Evolutionary conservation across 331 rosid genomes (phyloP).

Genomic region (Rhamnella rubrinervis): DNA sequence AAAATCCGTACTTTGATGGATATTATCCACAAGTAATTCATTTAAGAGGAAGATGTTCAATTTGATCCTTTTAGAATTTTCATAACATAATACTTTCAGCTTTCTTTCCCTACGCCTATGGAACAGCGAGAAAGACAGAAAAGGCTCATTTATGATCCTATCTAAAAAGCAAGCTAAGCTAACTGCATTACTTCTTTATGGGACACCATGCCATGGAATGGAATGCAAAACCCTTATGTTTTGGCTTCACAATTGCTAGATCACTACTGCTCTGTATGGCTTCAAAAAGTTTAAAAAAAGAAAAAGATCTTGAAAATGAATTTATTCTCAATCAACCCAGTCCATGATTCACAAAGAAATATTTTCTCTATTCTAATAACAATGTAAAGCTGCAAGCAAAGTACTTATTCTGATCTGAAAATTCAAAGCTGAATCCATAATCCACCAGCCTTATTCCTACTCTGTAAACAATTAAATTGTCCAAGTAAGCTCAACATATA

Average conservation of each 20-base stretch:
- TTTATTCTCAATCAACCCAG: too few relatives aligned
- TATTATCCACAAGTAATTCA: neutral
- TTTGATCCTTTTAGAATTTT: neutral
- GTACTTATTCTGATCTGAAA: neutral
- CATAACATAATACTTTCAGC: too few relatives aligned
- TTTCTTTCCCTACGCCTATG: too few relatives aligned
- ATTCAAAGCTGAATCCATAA: neutral
- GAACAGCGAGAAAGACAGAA: too few relatives aligned
- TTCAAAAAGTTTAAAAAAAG: too few relatives aligned
- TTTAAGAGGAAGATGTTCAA: neutral
- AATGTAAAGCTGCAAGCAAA: slow-evolving; percentile 9
- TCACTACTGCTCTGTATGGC: neutral
- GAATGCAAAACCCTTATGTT: neutral
- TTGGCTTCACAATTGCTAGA: neutral
- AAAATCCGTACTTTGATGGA: neutral
- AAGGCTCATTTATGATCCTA: neutral
- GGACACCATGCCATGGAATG: neutral
- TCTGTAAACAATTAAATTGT: neutral
- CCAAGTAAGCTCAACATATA: too few relatives aligned
- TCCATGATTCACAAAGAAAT: too few relatives aligned
- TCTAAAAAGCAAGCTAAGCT: neutral
- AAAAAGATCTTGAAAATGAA: too few relatives aligned
- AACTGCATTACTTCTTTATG: neutral
- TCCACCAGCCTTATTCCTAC: neutral
- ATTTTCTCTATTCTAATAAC: neutral